Evolutionary conservation across 768 basidiomycete species (phyloP).

Genomic region (Chlorophyllum brunneum): DNA sequence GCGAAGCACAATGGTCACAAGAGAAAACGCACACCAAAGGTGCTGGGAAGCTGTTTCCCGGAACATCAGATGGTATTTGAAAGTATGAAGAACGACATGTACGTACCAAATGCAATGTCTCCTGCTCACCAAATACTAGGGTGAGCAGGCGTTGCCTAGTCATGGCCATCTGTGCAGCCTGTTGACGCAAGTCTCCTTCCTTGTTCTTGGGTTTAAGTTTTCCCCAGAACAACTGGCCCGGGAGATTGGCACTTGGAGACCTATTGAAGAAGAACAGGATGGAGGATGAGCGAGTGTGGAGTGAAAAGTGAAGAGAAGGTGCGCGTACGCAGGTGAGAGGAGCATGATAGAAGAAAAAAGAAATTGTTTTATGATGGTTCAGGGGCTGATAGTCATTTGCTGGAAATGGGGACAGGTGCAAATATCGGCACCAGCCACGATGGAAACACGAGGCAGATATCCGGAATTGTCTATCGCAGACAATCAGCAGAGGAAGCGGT

Average conservation of each 20-base stretch:
- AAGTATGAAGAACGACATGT: constrained; percentile 1
- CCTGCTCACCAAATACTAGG: constrained; percentile 80
- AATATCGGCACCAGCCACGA: constrained; percentile 33
- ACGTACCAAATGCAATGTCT: constrained; percentile 72
- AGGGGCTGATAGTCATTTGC: constrained; percentile 25
- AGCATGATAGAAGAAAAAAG: constrained; percentile 50
- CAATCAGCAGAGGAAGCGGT: constrained; percentile 18
- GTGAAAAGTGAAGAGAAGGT: constrained; percentile 22
- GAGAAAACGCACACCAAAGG: constrained; percentile 52
- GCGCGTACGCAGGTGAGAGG: constrained; percentile 73
- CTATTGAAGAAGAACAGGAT: constrained; percentile 41
- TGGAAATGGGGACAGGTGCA: constrained; percentile 23
- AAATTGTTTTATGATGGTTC: constrained; percentile 19
- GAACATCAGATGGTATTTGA: constrained; percentile 10
- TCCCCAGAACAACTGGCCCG: constrained; percentile 53
- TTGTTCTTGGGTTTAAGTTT: constrained; percentile 73
- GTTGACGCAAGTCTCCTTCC: constrained; percentile 48
- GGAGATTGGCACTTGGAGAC: constrained; percentile 59
- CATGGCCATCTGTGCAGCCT: constrained; percentile 60
- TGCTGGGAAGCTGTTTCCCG: constrained; percentile 56
- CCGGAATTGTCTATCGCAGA: constrained; percentile 13
- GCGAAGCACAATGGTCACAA: not conserved
- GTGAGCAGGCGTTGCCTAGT: constrained; percentile 75
- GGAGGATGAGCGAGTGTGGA: constrained; percentile 25
- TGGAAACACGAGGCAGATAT: constrained; percentile 56